Evolutionary conservation across 805 yeast species (phyloP).

Genomic region (Dipodascus geniculatus): DNA sequence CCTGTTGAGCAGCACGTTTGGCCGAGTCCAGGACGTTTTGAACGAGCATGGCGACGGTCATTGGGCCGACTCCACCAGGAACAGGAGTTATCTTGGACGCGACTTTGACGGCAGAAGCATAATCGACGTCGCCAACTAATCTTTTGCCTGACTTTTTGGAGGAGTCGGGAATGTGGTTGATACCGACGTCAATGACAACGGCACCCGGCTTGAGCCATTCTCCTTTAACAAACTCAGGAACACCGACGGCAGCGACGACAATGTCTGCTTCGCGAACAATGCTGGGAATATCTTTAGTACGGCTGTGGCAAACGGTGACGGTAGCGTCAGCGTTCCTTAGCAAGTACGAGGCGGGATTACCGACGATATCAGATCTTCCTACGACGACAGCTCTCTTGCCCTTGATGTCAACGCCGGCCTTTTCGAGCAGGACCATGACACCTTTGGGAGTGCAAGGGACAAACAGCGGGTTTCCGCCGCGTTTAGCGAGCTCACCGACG

Average conservation of each 20-base stretch:
- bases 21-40: slow-evolving; percentile 78
- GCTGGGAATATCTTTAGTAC: slow-evolving; percentile 47
- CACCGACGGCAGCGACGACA: slow-evolving; percentile 86
- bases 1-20: slow-evolving; percentile 31
- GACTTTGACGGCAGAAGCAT: slow-evolving; percentile 44
- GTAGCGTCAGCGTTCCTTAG: slow-evolving; percentile 70
- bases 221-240: slow-evolving; percentile 72
- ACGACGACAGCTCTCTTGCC: slow-evolving; percentile 85
- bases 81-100: slow-evolving; percentile 84
- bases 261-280: slow-evolving; percentile 66
- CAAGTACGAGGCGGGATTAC: slow-evolving; percentile 81
- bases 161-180: slow-evolving; percentile 72
- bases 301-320: slow-evolving; percentile 77
- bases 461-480: slow-evolving; percentile 72
- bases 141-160: slow-evolving; percentile 65
- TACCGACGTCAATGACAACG: slow-evolving; percentile 89
- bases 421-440: slow-evolving; percentile 64
- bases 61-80: slow-evolving; percentile 99
- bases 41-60: slow-evolving; percentile 95
- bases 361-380: slow-evolving; percentile 94
- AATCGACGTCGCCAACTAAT: slow-evolving; percentile 94
- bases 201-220: slow-evolving; percentile 81
- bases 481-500: slow-evolving; percentile 81
- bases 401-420: slow-evolving; percentile 51
- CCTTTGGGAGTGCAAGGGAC: slow-evolving; percentile 96